Evolutionary conservation across 129 eudicot species (phyloP).

Genomic region (Lactuca sativa): DNA sequence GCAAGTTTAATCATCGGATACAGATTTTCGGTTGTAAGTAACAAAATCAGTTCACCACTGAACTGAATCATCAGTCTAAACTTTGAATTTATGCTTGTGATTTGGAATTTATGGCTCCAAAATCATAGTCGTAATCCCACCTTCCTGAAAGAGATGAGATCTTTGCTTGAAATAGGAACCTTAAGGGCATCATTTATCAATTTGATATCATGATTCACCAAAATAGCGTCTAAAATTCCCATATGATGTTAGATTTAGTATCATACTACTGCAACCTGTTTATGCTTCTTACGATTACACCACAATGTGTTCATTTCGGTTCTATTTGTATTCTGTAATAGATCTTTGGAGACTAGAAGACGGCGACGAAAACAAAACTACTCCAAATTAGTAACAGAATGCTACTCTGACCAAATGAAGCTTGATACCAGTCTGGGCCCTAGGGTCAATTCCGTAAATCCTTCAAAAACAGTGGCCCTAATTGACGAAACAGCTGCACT

Average conservation of each 20-base stretch:
- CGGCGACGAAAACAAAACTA: conserved; percentile 23
- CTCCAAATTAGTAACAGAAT: conserved; percentile 46
- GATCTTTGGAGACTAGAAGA: conserved; percentile 46
- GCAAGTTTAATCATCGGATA: no score
- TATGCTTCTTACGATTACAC: no score
- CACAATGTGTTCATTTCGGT: neutral
- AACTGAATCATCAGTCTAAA: neutral
- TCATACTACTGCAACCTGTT: conserved; percentile 6
- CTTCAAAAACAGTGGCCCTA: conserved; percentile 89
- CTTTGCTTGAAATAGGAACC: neutral
- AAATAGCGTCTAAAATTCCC: no score
- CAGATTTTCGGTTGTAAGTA: no score
- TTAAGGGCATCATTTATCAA: conserved; percentile 1
- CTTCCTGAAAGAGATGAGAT: neutral
- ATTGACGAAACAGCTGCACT: conserved; percentile 91
- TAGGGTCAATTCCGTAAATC: conserved; percentile 86
- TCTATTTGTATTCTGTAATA: conserved; percentile 13
- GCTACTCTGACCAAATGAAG: conserved; percentile 49
- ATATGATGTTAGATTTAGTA: neutral
- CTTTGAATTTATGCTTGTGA: neutral
- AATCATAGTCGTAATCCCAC: neutral
- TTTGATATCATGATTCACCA: neutral
- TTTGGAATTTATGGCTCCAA: conserved; percentile 7
- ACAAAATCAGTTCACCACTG: no score
- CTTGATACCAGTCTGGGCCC: conserved; percentile 80